Evolutionary conservation across 2,329 filamentous ascomycete genomes (phyloP).

Genomic region (Westerdykella aurantiaca): DNA sequence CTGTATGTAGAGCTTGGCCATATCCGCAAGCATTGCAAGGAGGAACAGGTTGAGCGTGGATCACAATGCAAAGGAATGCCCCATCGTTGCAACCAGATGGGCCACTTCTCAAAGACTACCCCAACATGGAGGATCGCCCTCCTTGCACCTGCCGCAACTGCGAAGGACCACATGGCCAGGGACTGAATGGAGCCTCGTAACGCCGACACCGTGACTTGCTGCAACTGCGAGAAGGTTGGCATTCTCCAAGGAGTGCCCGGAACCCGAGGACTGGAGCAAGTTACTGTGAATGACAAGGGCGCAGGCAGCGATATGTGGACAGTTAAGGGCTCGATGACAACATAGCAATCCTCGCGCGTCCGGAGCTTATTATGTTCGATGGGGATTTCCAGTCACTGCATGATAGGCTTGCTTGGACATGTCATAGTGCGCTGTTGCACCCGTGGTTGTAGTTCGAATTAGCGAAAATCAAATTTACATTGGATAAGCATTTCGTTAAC

Average conservation of each 20-base stretch:
- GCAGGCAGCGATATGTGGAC: conserved; percentile 43
- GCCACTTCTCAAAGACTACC: conserved; percentile 33
- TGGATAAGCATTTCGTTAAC: too few species aligned
- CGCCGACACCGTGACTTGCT: conserved; percentile 41
- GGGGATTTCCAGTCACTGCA: too few species aligned
- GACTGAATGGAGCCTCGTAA: conserved; percentile 35
- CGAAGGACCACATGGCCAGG: conserved; percentile 33
- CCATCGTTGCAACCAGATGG: conserved; percentile 55
- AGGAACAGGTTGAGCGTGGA: conserved; percentile 50
- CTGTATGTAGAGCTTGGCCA: conserved; percentile 53
- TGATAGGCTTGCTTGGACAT: too few species aligned
- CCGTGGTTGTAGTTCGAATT: too few species aligned
- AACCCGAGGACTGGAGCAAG: conserved; percentile 51
- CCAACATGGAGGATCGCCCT: conserved; percentile 22
- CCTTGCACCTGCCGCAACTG: conserved; percentile 33
- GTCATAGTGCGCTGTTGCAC: too few species aligned
- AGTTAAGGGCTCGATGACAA: too few species aligned
- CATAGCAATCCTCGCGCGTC: too few species aligned
- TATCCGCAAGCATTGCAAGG: conserved; percentile 52
- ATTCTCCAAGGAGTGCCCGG: conserved; percentile 54
- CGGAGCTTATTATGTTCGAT: too few species aligned
- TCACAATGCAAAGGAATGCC: conserved; percentile 35
- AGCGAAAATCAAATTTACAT: too few species aligned
- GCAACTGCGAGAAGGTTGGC: conserved; percentile 63
- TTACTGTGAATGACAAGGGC: conserved; percentile 52